A percentile compares a stretch with the other conserved stretches of the same genome.
These are phyloP conservation scores for Candida frijolesensis DNA, from an alignment of 1,139 yeast genomes.

Conservation along the genomic window DNA sequence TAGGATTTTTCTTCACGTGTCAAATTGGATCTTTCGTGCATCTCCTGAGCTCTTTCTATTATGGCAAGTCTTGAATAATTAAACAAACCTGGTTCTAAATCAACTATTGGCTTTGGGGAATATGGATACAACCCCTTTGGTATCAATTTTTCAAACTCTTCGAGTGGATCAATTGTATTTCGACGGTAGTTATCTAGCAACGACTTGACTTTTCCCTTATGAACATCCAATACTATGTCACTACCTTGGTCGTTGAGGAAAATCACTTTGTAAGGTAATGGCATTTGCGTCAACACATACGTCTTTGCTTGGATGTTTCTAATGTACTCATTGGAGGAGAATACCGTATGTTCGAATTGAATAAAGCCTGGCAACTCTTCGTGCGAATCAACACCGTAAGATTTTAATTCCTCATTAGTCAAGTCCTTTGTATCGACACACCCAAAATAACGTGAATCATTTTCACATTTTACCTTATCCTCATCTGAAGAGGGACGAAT, in stretches of 20 bases:
- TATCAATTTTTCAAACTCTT: constrained; percentile 13
- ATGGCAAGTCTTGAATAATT: constrained; percentile 7
- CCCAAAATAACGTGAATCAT: constrained; percentile 9
- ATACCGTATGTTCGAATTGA: constrained; percentile 18
- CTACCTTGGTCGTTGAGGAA: constrained; percentile 25
- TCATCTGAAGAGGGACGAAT: constrained; percentile 2
- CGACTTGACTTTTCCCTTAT: constrained; percentile 5
- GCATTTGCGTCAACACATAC: constrained; percentile 22
- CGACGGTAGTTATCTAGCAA: not conserved
- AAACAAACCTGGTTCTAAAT: constrained; percentile 8
- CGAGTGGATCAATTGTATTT: constrained; percentile 14
- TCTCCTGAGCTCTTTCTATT: not conserved
- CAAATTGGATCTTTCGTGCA: constrained; percentile 2
- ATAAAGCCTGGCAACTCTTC: constrained; percentile 24
- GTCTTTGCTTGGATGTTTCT: constrained; percentile 27
- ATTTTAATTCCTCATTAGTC: constrained; percentile 18
- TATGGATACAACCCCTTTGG: not conserved
- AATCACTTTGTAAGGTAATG: constrained; percentile 24
- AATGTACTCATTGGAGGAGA: constrained; percentile 21
- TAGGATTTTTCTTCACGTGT: constrained; percentile 8
- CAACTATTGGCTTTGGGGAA: constrained; percentile 8
- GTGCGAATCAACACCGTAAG: constrained; percentile 18
- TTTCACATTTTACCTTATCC: constrained; percentile 3
- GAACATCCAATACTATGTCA: constrained; percentile 12
- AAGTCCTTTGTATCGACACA: constrained; percentile 22